Evolutionary conservation across 495 filamentous ascomycete species (phyloP).

Genomic region (Tuber magnatum): DNA sequence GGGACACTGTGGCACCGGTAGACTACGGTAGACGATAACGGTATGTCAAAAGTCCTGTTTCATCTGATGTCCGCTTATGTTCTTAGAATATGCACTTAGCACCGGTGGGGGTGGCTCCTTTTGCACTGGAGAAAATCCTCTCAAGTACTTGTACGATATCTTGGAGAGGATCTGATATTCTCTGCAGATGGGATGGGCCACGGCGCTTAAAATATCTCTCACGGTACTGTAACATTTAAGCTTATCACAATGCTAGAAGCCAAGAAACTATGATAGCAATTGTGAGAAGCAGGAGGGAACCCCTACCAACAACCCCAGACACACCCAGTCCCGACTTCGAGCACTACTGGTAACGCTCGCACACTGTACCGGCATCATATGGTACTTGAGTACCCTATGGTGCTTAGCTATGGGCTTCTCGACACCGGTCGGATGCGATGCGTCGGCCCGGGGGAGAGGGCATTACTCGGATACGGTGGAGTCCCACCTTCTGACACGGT

Average conservation of each 20-base stretch:
- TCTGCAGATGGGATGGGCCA: not conserved
- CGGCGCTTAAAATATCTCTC: not conserved
- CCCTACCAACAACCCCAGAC: not conserved
- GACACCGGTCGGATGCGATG: not conserved
- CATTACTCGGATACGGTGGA: not conserved
- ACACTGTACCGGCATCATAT: not conserved
- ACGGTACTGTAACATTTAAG: not conserved
- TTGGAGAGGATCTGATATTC: not conserved
- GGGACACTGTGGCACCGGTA: not conserved
- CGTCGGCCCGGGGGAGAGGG: not conserved
- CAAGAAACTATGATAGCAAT: not conserved
- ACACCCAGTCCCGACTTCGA: not conserved
- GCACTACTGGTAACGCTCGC: not conserved
- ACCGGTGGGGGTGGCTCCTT: too few relatives aligned
- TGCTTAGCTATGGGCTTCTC: not conserved
- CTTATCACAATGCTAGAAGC: not conserved
- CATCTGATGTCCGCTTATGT: not conserved
- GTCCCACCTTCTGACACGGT: constrained; percentile 16
- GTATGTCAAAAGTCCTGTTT: not conserved
- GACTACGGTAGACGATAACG: not conserved
- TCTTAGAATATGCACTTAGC: not conserved
- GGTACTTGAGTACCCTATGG: not conserved
- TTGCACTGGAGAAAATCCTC: too few relatives aligned
- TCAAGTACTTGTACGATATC: not conserved
- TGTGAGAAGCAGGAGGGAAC: not conserved